phyloP scores from a whole-genome alignment of 768 basidiomycete species.

The Tephrocybe sp. region DNA sequence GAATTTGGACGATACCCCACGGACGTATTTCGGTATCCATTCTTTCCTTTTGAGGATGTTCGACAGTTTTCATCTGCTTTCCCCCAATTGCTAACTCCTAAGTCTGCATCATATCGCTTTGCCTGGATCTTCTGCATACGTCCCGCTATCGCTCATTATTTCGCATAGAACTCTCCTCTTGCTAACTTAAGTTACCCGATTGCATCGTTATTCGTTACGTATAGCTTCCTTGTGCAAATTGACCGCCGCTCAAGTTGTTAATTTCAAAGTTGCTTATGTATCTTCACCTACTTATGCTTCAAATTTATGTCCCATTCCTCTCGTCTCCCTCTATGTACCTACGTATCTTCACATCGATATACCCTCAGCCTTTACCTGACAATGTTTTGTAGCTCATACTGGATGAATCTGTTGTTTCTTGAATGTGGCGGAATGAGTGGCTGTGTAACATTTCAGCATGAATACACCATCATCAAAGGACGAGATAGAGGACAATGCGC shows the following conservation, averaged over 20 bases:
- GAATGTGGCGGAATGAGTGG: too few species aligned
- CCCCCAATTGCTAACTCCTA: constrained; percentile 14
- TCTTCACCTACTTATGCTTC: constrained; percentile 11
- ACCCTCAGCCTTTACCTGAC: neutral
- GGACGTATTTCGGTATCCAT: constrained; percentile 15
- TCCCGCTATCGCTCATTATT: constrained; percentile 11
- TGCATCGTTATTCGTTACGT: constrained; percentile 6
- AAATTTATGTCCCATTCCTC: constrained; percentile 8
- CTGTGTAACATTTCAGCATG: constrained; percentile 13
- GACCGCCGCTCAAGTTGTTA: constrained; percentile 10
- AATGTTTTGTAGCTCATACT: too few species aligned
- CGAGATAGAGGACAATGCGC: constrained; percentile 58
- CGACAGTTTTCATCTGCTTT: constrained; percentile 6
- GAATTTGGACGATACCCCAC: constrained; percentile 22
- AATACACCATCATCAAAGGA: constrained; percentile 33
- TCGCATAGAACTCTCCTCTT: constrained; percentile 4
- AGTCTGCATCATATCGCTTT: constrained; percentile 2
- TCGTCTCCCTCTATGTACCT: neutral
- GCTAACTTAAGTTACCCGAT: constrained; percentile 10
- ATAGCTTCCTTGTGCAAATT: constrained; percentile 21
- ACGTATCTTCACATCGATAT: constrained; percentile 2
- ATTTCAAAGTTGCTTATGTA: constrained; percentile 12
- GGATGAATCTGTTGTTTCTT: too few species aligned
- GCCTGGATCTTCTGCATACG: neutral
- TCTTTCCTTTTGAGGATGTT: constrained; percentile 18